These are phyloP conservation scores for Nelumbo lutea DNA, from an alignment of 164 flowering plant species.

Conservation along the genomic window DNA sequence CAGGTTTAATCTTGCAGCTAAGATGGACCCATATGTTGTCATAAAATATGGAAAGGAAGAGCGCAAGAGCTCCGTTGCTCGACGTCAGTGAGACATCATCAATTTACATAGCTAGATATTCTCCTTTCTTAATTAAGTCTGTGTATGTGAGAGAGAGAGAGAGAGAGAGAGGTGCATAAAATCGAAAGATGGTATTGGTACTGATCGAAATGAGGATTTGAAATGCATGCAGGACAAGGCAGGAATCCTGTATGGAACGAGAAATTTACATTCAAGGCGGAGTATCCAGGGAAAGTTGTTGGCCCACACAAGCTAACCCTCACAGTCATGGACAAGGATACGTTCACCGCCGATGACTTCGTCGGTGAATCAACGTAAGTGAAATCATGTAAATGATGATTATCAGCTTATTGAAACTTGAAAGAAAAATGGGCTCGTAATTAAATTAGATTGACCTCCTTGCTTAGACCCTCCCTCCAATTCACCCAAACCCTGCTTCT, in stretches of 20 bases:
- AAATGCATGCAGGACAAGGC: slow-evolving; percentile 36
- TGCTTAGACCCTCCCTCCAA: no score
- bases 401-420: no score
- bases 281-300: slow-evolving; percentile 44
- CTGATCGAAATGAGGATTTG: neutral
- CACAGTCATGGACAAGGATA: slow-evolving; percentile 67
- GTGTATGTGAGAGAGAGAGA: no score
- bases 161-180: no score
- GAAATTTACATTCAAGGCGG: slow-evolving; percentile 43
- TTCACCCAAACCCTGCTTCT: no score
- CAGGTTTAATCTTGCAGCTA: slow-evolving; percentile 19
- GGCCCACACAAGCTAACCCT: slow-evolving; percentile 52
- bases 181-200: neutral
- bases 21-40: slow-evolving; percentile 63
- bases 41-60: slow-evolving; percentile 51
- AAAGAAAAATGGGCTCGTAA: no score
- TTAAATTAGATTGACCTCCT: no score
- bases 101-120: neutral
- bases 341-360: slow-evolving; percentile 58
- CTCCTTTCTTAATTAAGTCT: no score
- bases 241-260: slow-evolving; percentile 53
- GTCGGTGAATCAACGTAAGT: slow-evolving; percentile 53
- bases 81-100: slow-evolving; percentile 29
- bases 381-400: no score
- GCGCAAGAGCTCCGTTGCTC: slow-evolving; percentile 49